Base-by-base conservation (phyloP, 306 rosid species). In the Ceratonia siliqua region DNA sequence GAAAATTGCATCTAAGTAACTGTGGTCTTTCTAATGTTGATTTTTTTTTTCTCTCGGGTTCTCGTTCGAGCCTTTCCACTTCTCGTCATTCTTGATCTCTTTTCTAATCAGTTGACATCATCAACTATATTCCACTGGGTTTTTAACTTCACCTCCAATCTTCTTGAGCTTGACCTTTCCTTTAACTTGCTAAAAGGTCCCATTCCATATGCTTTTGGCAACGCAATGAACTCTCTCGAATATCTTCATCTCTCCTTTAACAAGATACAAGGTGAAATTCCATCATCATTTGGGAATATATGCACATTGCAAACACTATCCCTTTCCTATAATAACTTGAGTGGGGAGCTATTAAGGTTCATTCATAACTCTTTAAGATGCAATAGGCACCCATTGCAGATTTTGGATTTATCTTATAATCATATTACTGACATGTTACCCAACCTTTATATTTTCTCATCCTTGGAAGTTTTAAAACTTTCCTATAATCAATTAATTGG, bases 21-120 rank as follows among this genome's bases (percentile, higher is more conserved):
- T 36, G 42, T 6, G 9, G 42, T 8, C 42, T 36, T 36, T 36
- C 42, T 36, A 9, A 36, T 36, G 8, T 36, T 5, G 42, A 36
- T 36, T 5, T 36, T 36, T 0, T 36, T 36, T 36, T 9, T 36
- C 6, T 36, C 0, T 36, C 9, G 0, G 39, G 20, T 42, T 28
- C 65, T 3, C 22, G 11, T 32, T 59, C 14, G 21, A 32, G 3
- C 42, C 6, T 49, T 45, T 68, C 33, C 11, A 28, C 35, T 15
- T 58, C 68, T 41, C 72, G 2, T 55, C 22, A 22, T 25, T 45
- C 62, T 81, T 61, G 77, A 80, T 69, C 57, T 73, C 42, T 49
- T 66, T 2, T 0, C 0, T 0, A 59, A 59, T 49, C 2, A 3
- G 5, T 45, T 73, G 38, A 73, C 36, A 30, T 73, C 69, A 38